Evolutionary conservation across 768 basidiomycete species (phyloP), one percentile per base, ranked within the genome.

Genomic region (Boletus fagicola): DNA sequence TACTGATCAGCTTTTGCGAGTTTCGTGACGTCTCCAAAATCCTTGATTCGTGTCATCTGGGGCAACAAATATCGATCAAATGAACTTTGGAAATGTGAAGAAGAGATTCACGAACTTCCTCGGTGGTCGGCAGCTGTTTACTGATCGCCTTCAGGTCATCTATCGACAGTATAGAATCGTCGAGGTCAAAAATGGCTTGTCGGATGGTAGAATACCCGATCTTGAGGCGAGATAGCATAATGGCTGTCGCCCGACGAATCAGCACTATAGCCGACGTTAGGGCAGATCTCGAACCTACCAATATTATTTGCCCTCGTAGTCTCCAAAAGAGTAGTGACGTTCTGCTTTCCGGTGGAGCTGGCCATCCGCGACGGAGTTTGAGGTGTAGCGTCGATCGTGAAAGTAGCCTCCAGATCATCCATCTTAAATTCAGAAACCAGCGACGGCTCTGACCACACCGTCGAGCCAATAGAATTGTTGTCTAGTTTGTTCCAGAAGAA

Each of bases 401-500:
- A 96, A 0, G 84, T 87, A 1, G 82, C 76, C 59, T 88, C 88
- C 30, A 98, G 74, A 65, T 94, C 93, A 4, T 78, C 77, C 62
- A 94, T 68, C 53, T 85, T 79, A 45, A 93, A 76, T 5, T 76
- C 58, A 1, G 80, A 60, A 13, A 72, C 65, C 0, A 68, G n/a
- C 4, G 73, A 64, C 11, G 83, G 58, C 30, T 90, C 86, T 50
- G 76, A 78, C 92, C 92, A 98, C 11, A 98, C 78, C 1, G 89
- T 89, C 8, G 79, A 64, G 4, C 62, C 59, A 5, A 80, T 62
- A 6, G 74, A 66, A 8, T 76, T 62, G 13, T 67, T 68, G n/a
- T 78, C 74, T 5, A 94, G 59, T 63, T 96, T 95, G 61, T 85
- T 88, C 94, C 94, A 96, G 70, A 93, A 93, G 76, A 97, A 94